Percentiles rank a stretch among this genome's conserved stretches.
Evolutionary conservation across 192 early-diverging fungal species (phyloP).

Genomic region (Pilobolus umbonatus): DNA sequence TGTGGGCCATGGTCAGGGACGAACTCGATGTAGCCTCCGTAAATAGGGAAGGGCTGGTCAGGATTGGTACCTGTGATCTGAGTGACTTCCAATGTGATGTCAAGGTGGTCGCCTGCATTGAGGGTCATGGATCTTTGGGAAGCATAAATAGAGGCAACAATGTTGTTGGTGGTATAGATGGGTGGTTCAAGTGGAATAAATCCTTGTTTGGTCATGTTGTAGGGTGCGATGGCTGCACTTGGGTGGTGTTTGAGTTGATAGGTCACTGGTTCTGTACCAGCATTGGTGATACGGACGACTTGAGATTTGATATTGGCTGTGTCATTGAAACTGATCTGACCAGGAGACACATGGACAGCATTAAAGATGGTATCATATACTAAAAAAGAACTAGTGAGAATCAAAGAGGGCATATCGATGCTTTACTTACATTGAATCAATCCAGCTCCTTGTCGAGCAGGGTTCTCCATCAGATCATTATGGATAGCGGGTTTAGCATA

Average conservation of each 20-base stretch:
- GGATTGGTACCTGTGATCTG: conserved; percentile 14
- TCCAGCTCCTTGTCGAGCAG: conserved; percentile 47
- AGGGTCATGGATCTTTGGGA: conserved; percentile 3
- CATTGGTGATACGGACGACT: conserved; percentile 39
- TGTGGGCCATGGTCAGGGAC: conserved; percentile 18
- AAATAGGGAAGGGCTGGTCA: conserved; percentile 29
- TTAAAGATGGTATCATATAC: conserved; percentile 38
- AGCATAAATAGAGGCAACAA: neutral
- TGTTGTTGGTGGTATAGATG: conserved; percentile 7
- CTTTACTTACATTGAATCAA: conserved; percentile 37
- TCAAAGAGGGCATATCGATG: neutral
- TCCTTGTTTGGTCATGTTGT: conserved; percentile 8
- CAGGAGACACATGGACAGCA: conserved; percentile 35
- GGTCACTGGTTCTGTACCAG: conserved; percentile 24
- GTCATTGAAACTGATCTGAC: conserved; percentile 48
- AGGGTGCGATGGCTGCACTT: conserved; percentile 34
- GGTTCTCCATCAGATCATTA: conserved; percentile 22
- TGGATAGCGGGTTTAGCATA: conserved; percentile 22
- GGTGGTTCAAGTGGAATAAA: conserved; percentile 17
- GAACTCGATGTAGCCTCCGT: conserved; percentile 43
- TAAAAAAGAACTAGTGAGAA: neutral
- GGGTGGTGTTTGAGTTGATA: conserved; percentile 32
- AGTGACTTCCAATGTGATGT: neutral
- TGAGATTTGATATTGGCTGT: conserved; percentile 26
- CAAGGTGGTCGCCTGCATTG: conserved; percentile 7